phyloP scores from a whole-genome alignment of 345 rosid species.

The Citrus mangshanensis region DNA sequence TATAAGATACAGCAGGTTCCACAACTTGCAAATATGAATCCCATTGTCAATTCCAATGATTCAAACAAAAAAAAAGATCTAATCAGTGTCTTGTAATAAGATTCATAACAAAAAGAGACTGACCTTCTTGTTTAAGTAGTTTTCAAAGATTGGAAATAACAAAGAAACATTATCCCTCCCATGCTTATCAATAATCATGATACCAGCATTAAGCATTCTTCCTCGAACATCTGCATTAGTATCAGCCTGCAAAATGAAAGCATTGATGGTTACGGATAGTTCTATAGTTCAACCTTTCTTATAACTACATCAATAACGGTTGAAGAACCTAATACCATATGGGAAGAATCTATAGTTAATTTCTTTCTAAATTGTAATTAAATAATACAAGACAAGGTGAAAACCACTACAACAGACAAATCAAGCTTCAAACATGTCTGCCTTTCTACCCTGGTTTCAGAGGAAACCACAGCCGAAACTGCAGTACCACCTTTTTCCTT shows the following conservation, averaged over 20 bases:
- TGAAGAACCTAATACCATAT: background rate
- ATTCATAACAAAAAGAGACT: slow-evolving; percentile 18
- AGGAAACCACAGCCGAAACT: background rate
- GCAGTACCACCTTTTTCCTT: background rate
- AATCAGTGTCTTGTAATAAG: background rate
- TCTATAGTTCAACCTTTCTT: background rate
- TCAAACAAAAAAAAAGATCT: background rate
- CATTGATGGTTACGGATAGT: background rate
- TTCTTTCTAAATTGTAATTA: background rate
- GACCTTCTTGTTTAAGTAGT: slow-evolving; percentile 92
- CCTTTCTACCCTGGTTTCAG: background rate
- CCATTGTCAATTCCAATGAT: background rate
- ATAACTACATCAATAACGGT: background rate
- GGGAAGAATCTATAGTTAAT: background rate
- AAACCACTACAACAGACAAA: background rate
- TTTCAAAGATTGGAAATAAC: slow-evolving; percentile 93
- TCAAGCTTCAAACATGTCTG: background rate
- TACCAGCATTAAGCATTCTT: slow-evolving; percentile 95
- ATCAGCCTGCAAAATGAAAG: slow-evolving; percentile 69
- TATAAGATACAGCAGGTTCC: slow-evolving; percentile 9
- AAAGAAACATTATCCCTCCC: slow-evolving; percentile 88
- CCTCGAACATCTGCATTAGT: slow-evolving; percentile 97
- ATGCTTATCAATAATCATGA: slow-evolving; percentile 88
- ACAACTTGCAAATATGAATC: background rate
- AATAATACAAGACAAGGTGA: background rate